Evolutionary conservation across 2,329 filamentous ascomycete genomes (phyloP), one percentile per base, ranked within the genome.

Genomic region (Alternaria triticina): DNA sequence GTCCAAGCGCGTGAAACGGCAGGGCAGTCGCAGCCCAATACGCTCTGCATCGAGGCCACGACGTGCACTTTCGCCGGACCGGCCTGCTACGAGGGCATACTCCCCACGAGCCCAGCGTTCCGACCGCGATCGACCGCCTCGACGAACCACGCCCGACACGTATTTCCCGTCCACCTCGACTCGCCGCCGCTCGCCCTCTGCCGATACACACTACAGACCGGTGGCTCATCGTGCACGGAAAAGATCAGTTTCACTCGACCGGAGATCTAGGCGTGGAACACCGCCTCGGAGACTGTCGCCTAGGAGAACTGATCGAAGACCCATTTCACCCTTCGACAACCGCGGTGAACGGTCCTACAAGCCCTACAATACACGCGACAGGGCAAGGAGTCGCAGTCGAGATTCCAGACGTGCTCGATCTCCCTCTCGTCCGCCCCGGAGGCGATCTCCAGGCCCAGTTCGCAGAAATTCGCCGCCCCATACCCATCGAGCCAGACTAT

Each of bases 141-240:
- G 75, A 60, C 73, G 78, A 55, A 72, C 70, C 23, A 79, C 80
- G 17, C 78, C 79, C 56, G 77, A 79, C 62, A 70, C 74, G 25
- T 80, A 81, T 68, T 70, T 80, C 27, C 75, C 75, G 33, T 52
- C 67, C 0, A 61, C 69, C 8, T 59, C 75, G 12, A 67, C 71
- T 59, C 81, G 79, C 44, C 80, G 77, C 50, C 81, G 80, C 59
- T 83, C 82, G 36, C 79, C 72, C 13, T 83, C 82, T 13, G 71
- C 67, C 62, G 81, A 82, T 47, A 80, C 79, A 28, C 71, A 76
- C 56, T 80, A 81, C 66, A 69, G 74, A 57, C 69, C 72, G 22
- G 73, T 74, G 40, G 65, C 76, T 40, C 70, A 71, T 54, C 72
- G 75, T 59, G 64, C 64, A 51, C 73, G 78, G 47, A 76, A 74